These are phyloP conservation scores for Polysphondylium violaceum DNA, from an alignment of 78 protist genomes.

Conservation along the genomic window DNA sequence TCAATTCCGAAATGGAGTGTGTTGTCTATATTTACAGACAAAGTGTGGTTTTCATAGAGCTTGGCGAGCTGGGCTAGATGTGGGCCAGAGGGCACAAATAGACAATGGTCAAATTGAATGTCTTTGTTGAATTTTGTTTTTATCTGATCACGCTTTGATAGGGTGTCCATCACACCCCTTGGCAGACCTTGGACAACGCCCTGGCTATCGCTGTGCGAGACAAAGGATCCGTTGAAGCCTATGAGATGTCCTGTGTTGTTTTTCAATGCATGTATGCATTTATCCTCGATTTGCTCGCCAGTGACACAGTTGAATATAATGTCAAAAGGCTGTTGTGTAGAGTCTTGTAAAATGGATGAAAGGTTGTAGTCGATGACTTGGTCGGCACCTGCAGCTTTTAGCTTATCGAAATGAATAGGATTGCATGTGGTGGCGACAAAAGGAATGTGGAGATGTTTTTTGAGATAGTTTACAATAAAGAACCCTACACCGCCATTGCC, in stretches of 20 bases:
- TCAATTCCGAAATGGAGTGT: constrained; percentile 12
- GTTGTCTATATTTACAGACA: constrained; percentile 14
- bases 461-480: constrained; percentile 20
- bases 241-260: constrained; percentile 21
- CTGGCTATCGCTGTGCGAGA: neutral
- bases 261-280: constrained; percentile 36
- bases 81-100: constrained; percentile 58
- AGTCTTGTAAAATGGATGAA: neutral
- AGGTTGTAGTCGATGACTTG: constrained; percentile 11
- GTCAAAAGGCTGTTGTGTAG: neutral
- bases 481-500: constrained; percentile 68
- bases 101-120: neutral
- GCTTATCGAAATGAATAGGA: constrained; percentile 27
- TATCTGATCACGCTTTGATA: neutral
- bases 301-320: constrained; percentile 48
- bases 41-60: constrained; percentile 3
- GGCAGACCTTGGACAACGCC: constrained; percentile 35
- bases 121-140: neutral
- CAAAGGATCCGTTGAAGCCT: constrained; percentile 34
- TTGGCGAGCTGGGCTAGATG: neutral
- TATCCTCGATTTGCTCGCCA: constrained; percentile 13
- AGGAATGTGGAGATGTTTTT: constrained; percentile 8
- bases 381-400: constrained; percentile 24
- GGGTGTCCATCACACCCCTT: constrained; percentile 24
- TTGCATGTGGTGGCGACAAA: constrained; percentile 29